These are phyloP conservation scores for Dothistroma pini DNA, from an alignment of 2,329 filamentous ascomycete species.

Conservation along the genomic window DNA sequence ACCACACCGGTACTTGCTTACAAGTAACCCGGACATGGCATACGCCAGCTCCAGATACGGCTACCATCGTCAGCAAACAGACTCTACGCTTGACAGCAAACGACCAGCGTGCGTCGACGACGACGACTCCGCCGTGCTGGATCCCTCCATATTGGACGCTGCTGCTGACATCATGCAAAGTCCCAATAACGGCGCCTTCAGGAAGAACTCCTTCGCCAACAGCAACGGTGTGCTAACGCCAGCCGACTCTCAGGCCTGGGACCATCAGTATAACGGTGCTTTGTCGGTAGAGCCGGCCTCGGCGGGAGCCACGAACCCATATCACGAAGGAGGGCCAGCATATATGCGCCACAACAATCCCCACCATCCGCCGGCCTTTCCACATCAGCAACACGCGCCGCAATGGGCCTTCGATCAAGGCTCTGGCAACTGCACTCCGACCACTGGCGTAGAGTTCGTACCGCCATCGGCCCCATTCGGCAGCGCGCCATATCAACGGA, in stretches of 20 bases:
- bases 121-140: constrained; percentile 28
- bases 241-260: constrained; percentile 31
- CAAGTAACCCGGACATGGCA: constrained; percentile 28
- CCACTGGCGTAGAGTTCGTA: constrained; percentile 65
- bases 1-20: constrained; percentile 23
- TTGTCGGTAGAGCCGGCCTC: constrained; percentile 23
- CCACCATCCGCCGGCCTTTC: constrained; percentile 61
- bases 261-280: constrained; percentile 26
- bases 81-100: constrained; percentile 24
- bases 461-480: constrained; percentile 43
- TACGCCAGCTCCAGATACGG: constrained; percentile 24
- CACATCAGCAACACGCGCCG: constrained; percentile 51
- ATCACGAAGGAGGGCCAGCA: constrained; percentile 25
- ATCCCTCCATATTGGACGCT: constrained; percentile 29
- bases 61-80: constrained; percentile 24
- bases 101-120: constrained; percentile 28
- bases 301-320: constrained; percentile 19
- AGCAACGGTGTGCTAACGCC: constrained; percentile 33
- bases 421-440: constrained; percentile 71
- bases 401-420: constrained; percentile 60
- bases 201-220: constrained; percentile 35
- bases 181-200: constrained; percentile 24
- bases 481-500: constrained; percentile 23
- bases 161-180: constrained; percentile 33
- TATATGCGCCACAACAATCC: constrained; percentile 23